phyloP scores from a whole-genome alignment of 2,329 filamentous ascomycete species.

The Penicillium fuscoglaucum region DNA sequence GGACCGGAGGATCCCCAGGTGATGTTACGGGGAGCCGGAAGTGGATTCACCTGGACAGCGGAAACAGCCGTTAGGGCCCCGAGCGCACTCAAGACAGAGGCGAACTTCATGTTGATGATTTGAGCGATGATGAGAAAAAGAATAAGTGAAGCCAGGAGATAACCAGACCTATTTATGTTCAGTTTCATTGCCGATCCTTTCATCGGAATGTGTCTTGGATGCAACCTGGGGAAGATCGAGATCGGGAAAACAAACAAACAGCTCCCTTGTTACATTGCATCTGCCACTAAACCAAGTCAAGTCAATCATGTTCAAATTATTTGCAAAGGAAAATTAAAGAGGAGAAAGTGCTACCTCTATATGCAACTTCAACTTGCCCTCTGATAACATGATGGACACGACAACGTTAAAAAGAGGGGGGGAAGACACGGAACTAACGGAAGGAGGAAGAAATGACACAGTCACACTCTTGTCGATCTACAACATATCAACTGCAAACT shows the following conservation, averaged over 20 bases:
- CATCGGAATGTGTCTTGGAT: constrained; percentile 6
- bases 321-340: background rate
- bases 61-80: constrained; percentile 40
- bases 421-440: background rate
- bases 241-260: background rate
- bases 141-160: background rate
- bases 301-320: background rate
- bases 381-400: background rate
- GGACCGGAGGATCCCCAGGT: constrained; percentile 56
- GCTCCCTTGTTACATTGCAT: background rate
- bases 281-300: background rate
- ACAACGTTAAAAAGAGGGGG: constrained; percentile 1
- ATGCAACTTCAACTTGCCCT: constrained; percentile 11
- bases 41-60: constrained; percentile 55
- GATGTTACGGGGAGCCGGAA: constrained; percentile 55
- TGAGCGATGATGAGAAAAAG: constrained; percentile 4
- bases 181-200: constrained; percentile 20
- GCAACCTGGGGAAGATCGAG: background rate
- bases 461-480: background rate
- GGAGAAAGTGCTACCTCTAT: constrained; percentile 15
- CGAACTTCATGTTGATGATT: constrained; percentile 30
- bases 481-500: background rate
- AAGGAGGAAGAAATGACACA: background rate
- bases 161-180: constrained; percentile 19
- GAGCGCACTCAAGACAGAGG: constrained; percentile 27